phyloP scores from a whole-genome alignment of 495 filamentous ascomycete species.

The Penicillium taxi region DNA sequence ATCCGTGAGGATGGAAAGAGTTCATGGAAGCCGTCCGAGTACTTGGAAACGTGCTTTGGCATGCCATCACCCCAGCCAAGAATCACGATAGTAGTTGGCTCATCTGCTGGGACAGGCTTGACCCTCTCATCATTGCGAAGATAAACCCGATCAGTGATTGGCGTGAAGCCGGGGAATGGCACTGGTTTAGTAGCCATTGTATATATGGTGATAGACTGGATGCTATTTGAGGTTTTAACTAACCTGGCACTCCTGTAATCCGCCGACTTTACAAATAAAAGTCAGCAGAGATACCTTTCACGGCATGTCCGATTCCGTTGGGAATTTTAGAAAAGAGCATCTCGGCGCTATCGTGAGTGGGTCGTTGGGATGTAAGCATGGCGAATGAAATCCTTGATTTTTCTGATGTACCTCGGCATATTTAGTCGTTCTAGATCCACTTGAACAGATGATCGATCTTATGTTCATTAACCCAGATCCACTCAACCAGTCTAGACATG shows the following conservation, averaged over 20 bases:
- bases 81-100: conserved; percentile 28
- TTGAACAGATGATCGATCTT: no score
- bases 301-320: conserved; percentile 3
- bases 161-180: conserved; percentile 22
- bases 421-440: no score
- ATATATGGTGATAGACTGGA: no score
- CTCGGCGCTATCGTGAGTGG: background rate
- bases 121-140: conserved; percentile 19
- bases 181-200: conserved; percentile 18
- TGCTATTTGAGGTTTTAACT: no score
- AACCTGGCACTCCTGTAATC: no score
- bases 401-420: conserved; percentile 1
- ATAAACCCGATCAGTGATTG: conserved; percentile 21
- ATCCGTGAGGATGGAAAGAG: conserved; percentile 40
- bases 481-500: no score
- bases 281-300: no score
- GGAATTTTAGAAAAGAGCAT: background rate
- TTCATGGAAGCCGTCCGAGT: conserved; percentile 43
- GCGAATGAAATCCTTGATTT: background rate
- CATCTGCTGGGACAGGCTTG: conserved; percentile 9
- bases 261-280: no score
- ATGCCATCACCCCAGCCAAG: conserved; percentile 50
- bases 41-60: conserved; percentile 47
- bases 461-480: no score
- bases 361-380: conserved; percentile 2